Base-by-base conservation (phyloP, 176 grass and related monocot genomes). In the Triticum dicoccoides region DNA sequence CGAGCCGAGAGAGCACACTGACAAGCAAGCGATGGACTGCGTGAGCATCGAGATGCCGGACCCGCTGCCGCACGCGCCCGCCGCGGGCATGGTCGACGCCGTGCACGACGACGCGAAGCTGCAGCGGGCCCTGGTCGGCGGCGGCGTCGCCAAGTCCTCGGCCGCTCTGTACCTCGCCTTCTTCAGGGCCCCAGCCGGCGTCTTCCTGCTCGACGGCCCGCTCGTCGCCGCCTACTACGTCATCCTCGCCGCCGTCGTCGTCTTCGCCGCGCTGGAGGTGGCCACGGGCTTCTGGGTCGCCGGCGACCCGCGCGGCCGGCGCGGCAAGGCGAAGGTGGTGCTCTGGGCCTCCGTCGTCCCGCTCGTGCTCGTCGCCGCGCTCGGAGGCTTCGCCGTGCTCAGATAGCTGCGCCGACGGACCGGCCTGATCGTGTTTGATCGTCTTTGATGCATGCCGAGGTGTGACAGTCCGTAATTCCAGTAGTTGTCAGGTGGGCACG, bases 21-120 rank as follows among this genome's bases (percentile, higher is more conserved):
- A 45, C 1, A 44, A 44, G 42, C 44, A 76, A 24, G 24, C 18
- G 3, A 88, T 88, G 87, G 81, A 67, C 20, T 64, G 21, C 5
- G 1, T 79, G 21, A 71, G 74, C 65, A 78, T 84, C 80, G 27
- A 79, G 6, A 79, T 88, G 64, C 81, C 87, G 11, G 14, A 4
- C 49, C 24, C 44, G 0, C 27, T 2, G 13, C 13, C 23, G 8
- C 9, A 11, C 38, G 17, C 38, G 1, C 12, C 45, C 6, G 54
- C 21, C 29, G 74, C 3, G 10, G 20, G 71, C 30, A 27, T 88
- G 74, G 75, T 23, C 21, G 81, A 51, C 54, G 81, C 81, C 20
- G 74, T 4, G 38, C 74, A 3, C 1, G 75, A 89, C 41, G 41
- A 3, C 27, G 3, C 0, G 15, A 79, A 52, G 81, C 39, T 89